Conservation (phyloP, 2,329 filamentous ascomycete species). For the Xylaria sp. region DNA sequence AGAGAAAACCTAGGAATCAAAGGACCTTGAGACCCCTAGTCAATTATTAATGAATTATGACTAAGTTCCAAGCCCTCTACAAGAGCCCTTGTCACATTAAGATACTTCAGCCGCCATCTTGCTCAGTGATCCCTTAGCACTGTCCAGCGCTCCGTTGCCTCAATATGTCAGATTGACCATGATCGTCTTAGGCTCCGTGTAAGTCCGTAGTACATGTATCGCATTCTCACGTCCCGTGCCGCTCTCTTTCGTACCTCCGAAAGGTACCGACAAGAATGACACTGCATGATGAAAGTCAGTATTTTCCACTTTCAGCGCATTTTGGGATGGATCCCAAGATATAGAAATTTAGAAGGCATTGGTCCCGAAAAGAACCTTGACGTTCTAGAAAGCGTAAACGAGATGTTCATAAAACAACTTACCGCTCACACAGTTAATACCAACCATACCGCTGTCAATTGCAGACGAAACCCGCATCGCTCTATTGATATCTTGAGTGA, state of each 20-base stretch:
- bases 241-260: slow-evolving; percentile 63
- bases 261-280: slow-evolving; percentile 56
- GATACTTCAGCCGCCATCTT: background rate
- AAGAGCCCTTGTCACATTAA: no score
- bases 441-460: slow-evolving; percentile 76
- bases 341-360: no score
- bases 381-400: background rate
- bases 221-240: slow-evolving; percentile 62
- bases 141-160: background rate
- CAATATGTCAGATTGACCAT: slow-evolving; percentile 55
- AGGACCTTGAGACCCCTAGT: no score
- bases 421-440: slow-evolving; percentile 66
- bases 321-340: background rate
- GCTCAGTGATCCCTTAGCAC: background rate
- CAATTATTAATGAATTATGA: no score
- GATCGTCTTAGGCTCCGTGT: slow-evolving; percentile 62
- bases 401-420: background rate
- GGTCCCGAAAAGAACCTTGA: background rate
- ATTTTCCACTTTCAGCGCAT: background rate
- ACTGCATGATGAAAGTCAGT: slow-evolving; percentile 23
- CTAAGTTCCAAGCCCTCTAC: no score
- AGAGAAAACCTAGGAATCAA: no score
- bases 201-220: slow-evolving; percentile 59
- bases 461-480: slow-evolving; percentile 65
- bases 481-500: slow-evolving; percentile 72